Evolutionary conservation across 2,329 filamentous ascomycete genomes (phyloP).

Genomic region (Xylaria sp.): DNA sequence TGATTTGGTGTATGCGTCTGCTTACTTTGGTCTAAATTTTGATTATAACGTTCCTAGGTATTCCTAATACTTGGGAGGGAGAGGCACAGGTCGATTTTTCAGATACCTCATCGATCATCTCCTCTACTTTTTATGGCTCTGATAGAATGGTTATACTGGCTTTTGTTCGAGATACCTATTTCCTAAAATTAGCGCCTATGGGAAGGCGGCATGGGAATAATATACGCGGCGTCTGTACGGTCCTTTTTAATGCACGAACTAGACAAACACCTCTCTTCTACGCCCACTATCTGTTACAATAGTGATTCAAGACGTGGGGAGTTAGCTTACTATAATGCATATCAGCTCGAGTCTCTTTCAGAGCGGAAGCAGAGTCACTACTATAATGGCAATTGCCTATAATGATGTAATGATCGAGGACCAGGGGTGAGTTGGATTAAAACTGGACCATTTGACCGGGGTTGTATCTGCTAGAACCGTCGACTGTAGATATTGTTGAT

Average conservation of each 20-base stretch:
- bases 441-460: not conserved
- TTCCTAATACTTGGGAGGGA: not conserved
- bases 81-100: conserved; percentile 11
- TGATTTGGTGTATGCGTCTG: not conserved
- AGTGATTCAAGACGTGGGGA: not conserved
- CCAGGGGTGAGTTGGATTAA: not conserved
- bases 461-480: too few species aligned
- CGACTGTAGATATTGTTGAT: too few species aligned
- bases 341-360: not conserved
- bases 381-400: not conserved
- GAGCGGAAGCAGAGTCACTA: too few species aligned
- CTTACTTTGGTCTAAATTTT: not conserved
- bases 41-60: not conserved
- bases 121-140: conserved; percentile 17
- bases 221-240: conserved; percentile 23
- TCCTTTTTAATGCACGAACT: conserved; percentile 5
- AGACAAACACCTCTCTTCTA: not conserved
- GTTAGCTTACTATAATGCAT: conserved; percentile 10
- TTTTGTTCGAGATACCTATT: conserved; percentile 39
- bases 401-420: not conserved
- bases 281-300: not conserved
- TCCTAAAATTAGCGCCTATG: conserved; percentile 13
- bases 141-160: conserved; percentile 32
- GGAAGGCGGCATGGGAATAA: conserved; percentile 26
- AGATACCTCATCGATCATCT: not conserved